Evolutionary conservation across 108 stramenopile genomes (phyloP), one percentile per base, ranked within the genome.

Genomic region (Cylindrotheca closterium): DNA sequence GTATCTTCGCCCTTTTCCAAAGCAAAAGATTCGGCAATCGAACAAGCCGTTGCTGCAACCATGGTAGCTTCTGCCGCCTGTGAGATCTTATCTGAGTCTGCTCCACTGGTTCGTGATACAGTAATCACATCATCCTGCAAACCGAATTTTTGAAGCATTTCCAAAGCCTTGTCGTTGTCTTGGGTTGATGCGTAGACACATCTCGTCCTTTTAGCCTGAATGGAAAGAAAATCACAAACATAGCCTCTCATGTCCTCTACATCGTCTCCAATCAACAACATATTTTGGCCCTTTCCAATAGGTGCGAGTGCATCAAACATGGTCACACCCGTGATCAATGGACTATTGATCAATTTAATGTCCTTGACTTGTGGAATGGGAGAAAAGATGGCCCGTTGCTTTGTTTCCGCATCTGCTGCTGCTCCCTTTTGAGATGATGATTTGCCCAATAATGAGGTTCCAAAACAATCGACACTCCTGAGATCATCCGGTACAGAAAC

Each of bases 271-370:
- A 94, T 74, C 19, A 91, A 62, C 48, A 94, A 79, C 89, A 91
- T 94, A 61, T 94, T 94, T 74, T 94, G 93, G 2, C 93, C 93
- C 56, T 80, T 85, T 29, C 93, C 93, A 62, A 94, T 87, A 2
- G 93, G 93, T 32, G 90, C 86, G 55, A 94, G 56, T 8, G 86
- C 79, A 74, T 94, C 93, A 63, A 94, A 71, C 72, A 88, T 89
- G 32, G 93, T 86, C 12, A 80, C 81, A 8, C 93, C 93, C 8
- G 93, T 92, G 30, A 94, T 62, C 34, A 94, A 26, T 2, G 93
- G 93, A 24, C 73, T 82, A 55, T 94, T 87, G 60, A 94, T 94
- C 29, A 94, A 68, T 31, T 86, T 78, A 77, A 94, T 94, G 46
- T 94, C 88, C 12, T 73, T 69, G 29, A 94, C 85, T 71, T 87